Conservation (phyloP, 2,329 filamentous ascomycete species). For the Talaromyces sp. region DNA sequence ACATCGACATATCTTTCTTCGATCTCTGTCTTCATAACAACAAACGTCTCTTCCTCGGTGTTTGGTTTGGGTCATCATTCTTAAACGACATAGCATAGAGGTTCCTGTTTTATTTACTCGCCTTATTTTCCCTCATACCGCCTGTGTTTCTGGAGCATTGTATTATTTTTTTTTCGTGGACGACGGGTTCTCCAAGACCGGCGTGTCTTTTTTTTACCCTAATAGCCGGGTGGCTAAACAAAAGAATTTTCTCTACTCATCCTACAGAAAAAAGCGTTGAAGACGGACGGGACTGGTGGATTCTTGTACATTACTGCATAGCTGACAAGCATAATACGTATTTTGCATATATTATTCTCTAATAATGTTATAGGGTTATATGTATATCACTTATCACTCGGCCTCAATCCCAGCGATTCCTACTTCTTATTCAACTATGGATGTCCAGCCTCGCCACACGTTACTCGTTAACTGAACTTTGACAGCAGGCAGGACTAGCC, state of each 20-base stretch:
- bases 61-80: slow-evolving; percentile 30
- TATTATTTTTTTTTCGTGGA: slow-evolving; percentile 21
- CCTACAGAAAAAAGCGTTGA: neutral
- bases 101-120: slow-evolving; percentile 20
- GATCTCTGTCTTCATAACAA: slow-evolving; percentile 17
- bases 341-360: neutral
- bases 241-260: slow-evolving; percentile 4
- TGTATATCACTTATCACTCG: too few relatives aligned
- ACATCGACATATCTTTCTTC: slow-evolving; percentile 15
- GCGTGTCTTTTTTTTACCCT: neutral
- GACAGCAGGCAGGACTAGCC: too few relatives aligned
- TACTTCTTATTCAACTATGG: too few relatives aligned
- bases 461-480: too few relatives aligned
- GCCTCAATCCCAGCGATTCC: too few relatives aligned
- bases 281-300: neutral
- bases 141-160: slow-evolving; percentile 22
- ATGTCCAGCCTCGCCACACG: too few relatives aligned
- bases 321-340: slow-evolving; percentile 1
- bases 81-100: slow-evolving; percentile 33
- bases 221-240: neutral
- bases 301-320: slow-evolving; percentile 6
- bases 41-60: slow-evolving; percentile 35
- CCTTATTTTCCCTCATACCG: slow-evolving; percentile 20
- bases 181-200: slow-evolving; percentile 16
- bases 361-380: too few relatives aligned